phyloP scores from a whole-genome alignment of 2,329 filamentous ascomycete genomes.

The Orbilia brochopaga region DNA sequence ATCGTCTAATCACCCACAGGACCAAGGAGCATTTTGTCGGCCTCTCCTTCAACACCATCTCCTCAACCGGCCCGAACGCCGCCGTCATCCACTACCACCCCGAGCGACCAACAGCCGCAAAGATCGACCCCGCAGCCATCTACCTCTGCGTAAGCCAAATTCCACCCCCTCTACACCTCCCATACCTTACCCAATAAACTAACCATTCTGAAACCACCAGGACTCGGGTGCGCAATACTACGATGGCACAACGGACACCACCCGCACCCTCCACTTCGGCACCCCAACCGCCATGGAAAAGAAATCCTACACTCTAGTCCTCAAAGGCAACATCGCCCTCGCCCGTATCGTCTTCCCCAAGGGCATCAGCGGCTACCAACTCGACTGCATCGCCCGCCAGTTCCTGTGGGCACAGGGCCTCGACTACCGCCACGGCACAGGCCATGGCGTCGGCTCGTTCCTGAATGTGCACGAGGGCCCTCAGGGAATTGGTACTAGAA shows the following conservation, averaged over 20 bases:
- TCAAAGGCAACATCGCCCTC: slow-evolving; percentile 91
- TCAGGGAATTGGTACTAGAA: slow-evolving; percentile 90
- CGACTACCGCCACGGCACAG: slow-evolving; percentile 95
- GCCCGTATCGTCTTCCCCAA: slow-evolving; percentile 90
- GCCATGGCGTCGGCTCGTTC: slow-evolving; percentile 92
- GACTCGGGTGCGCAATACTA: slow-evolving; percentile 96
- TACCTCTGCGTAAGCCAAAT: slow-evolving; percentile 72
- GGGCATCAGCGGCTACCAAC: slow-evolving; percentile 88
- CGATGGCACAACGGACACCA: slow-evolving; percentile 95
- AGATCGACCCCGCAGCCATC: slow-evolving; percentile 81
- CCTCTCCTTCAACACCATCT: slow-evolving; percentile 93
- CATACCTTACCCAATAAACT: not conserved
- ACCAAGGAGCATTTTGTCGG: slow-evolving; percentile 74
- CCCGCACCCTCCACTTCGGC: slow-evolving; percentile 89
- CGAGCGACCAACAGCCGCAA: slow-evolving; percentile 78
- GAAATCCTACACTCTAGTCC: slow-evolving; percentile 88
- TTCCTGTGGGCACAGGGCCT: slow-evolving; percentile 91
- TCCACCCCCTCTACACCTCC: not conserved
- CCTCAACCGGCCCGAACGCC: slow-evolving; percentile 88
- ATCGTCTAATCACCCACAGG: not conserved
- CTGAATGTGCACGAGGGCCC: slow-evolving; percentile 97
- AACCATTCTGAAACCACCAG: slow-evolving; percentile 11
- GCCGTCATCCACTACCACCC: slow-evolving; percentile 96
- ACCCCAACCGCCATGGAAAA: slow-evolving; percentile 81
- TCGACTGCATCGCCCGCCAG: slow-evolving; percentile 87